Base-by-base conservation (phyloP, 768 basidiomycete species). In the Leccinum longicurvipes region DNA sequence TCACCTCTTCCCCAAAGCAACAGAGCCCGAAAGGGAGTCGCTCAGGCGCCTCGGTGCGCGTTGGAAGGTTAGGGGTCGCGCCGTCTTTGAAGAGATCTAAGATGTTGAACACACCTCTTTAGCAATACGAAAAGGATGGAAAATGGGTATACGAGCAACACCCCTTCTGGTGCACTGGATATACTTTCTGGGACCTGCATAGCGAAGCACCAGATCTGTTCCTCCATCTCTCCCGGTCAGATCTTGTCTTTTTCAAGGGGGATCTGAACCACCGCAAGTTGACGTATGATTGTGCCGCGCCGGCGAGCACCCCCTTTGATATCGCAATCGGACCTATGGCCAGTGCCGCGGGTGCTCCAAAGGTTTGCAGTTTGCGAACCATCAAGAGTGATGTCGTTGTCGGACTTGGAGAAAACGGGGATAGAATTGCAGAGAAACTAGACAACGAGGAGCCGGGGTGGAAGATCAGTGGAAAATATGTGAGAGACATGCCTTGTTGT, bases 381-480 rank as follows among this genome's bases (percentile, higher is more conserved):
- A 85, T 98, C 77, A 98, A 98, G 76, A 91, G 87, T 59, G 95
- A 98, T 63, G 94, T 97, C 42, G 93, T 98, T 3, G 93, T 96
- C 42, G 91, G 91, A 6, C 75, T 93, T 25, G 89, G 88, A 32
- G 68, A 77, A 8, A 73, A 86, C 11, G 86, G 86, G 3, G 88
- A 91, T 60, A 75, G 76, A 45, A 73, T 84, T 34, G 91, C 91
- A 3, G 88, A 91, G 70, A 80, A 77, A 54, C 77, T 97, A n/a
- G 91, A 96, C 70, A 77, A 87, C 64, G 79, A 81, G 25, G 93
- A 97, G 67, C 84, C 89, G 17, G 95, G 95, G 49, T 98, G 95
- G 95, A 95, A 93, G 77, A 96, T 97, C 66, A 91, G 90, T 49
- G 93, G 93, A 47, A 94, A 95, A 91, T 95, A 93, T 66, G 93